phyloP scores from a whole-genome alignment of 2,329 filamentous ascomycete genomes.

The Colletotrichum sp. region DNA sequence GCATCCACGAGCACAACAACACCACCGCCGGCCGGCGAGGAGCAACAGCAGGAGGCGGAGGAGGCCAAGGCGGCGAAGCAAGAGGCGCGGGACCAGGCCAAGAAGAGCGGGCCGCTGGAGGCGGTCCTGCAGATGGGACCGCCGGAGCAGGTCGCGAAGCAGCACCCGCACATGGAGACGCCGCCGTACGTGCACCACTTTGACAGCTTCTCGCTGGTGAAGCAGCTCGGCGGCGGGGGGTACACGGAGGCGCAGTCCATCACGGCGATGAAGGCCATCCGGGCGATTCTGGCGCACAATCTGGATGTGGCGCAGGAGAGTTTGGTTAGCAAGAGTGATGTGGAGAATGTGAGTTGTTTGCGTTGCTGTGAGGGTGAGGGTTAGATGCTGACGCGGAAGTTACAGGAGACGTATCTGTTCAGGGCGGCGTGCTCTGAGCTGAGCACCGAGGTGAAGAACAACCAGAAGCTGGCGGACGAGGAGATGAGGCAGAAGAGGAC shows the following conservation, averaged over 20 bases:
- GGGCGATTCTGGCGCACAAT: slow-evolving; percentile 77
- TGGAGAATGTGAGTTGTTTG: slow-evolving; percentile 69
- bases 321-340: slow-evolving; percentile 87
- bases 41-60: neutral
- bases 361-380: too few species aligned
- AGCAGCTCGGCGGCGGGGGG: slow-evolving; percentile 73
- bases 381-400: neutral
- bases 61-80: slow-evolving; percentile 29
- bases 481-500: slow-evolving; percentile 82
- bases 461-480: slow-evolving; percentile 78
- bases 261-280: slow-evolving; percentile 90
- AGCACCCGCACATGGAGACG: slow-evolving; percentile 71
- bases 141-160: slow-evolving; percentile 43
- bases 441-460: slow-evolving; percentile 82
- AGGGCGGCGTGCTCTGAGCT: slow-evolving; percentile 92
- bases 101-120: slow-evolving; percentile 54
- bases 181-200: slow-evolving; percentile 94
- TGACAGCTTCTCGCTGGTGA: slow-evolving; percentile 90
- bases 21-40: neutral
- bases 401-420: slow-evolving; percentile 84
- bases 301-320: slow-evolving; percentile 80
- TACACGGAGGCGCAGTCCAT: slow-evolving; percentile 79
- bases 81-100: slow-evolving; percentile 38
- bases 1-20: neutral
- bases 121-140: slow-evolving; percentile 54